These are phyloP conservation scores for Fusarium tricinctum DNA, from an alignment of 2,329 filamentous ascomycete genomes.

Conservation along the genomic window DNA sequence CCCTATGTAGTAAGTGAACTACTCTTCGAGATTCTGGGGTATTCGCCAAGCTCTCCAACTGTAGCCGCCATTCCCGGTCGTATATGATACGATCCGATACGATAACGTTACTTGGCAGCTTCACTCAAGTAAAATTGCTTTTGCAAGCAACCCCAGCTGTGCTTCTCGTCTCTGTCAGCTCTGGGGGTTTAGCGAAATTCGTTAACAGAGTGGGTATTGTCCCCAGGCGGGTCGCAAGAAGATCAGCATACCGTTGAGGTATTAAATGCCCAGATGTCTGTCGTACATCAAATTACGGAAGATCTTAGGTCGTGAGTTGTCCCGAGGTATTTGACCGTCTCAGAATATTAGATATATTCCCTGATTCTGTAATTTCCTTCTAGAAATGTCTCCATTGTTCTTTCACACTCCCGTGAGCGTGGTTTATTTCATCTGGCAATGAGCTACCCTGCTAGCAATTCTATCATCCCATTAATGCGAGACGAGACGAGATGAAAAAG, in stretches of 20 bases:
- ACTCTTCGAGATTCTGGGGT: background rate
- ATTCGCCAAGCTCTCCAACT: background rate
- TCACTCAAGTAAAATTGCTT: background rate
- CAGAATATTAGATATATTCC: background rate
- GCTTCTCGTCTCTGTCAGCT: background rate
- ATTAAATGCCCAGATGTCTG: too few species aligned
- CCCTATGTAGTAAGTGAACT: too few species aligned
- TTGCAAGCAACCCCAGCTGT: background rate
- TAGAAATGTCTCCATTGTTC: too few species aligned
- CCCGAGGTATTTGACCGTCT: background rate
- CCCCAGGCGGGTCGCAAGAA: too few species aligned
- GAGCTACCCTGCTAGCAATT: background rate
- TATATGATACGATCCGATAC: conserved; percentile 2
- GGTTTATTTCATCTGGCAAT: too few species aligned
- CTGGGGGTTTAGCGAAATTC: conserved; percentile 14
- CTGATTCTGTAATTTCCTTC: too few species aligned
- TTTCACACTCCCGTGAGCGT: too few species aligned
- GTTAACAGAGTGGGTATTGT: background rate
- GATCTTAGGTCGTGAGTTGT: too few species aligned
- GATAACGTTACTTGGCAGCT: background rate
- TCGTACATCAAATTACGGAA: too few species aligned
- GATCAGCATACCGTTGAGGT: too few species aligned
- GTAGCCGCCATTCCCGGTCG: background rate
- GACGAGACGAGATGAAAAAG: conserved; percentile 8
- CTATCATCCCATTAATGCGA: background rate